These are phyloP conservation scores for Cruciata laevipes DNA, from an alignment of 257 asterid genomes.

Conservation along the genomic window DNA sequence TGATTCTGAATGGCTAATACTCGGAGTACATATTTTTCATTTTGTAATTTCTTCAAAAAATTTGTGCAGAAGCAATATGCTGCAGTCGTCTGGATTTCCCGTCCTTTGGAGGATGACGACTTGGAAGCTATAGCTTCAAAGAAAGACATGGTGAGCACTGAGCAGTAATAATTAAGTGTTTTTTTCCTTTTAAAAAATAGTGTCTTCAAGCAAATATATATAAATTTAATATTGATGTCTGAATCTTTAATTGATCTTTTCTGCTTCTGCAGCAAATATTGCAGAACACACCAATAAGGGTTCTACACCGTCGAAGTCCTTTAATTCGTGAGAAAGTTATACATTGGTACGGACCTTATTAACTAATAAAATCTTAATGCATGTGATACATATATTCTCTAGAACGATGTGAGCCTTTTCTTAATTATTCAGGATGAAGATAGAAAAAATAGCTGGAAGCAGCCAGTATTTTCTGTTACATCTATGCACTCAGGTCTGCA, in stretches of 20 bases:
- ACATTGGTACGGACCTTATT: slow-evolving; percentile 54
- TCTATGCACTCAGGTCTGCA: slow-evolving; percentile 83
- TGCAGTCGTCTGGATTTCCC: slow-evolving; percentile 91
- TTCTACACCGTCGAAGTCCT: slow-evolving; percentile 97
- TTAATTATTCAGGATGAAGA: slow-evolving; percentile 53
- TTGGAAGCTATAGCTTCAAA: slow-evolving; percentile 38
- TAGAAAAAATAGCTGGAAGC: slow-evolving; percentile 62
- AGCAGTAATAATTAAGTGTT: slow-evolving; percentile 5
- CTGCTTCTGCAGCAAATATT: slow-evolving; percentile 46
- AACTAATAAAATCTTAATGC: slow-evolving; percentile 8
- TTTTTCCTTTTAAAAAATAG: not conserved
- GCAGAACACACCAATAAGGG: slow-evolving; percentile 96
- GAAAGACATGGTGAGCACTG: slow-evolving; percentile 67
- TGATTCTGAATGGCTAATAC: slow-evolving; percentile 7
- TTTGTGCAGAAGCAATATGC: slow-evolving; percentile 74
- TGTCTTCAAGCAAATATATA: not conserved
- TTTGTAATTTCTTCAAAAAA: slow-evolving; percentile 5
- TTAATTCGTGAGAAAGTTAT: slow-evolving; percentile 69
- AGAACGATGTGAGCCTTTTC: not conserved
- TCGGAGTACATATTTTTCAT: not conserved
- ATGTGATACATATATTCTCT: not conserved
- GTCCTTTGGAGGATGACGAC: slow-evolving; percentile 52
- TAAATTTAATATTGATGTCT: slow-evolving; percentile 13
- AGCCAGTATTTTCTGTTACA: slow-evolving; percentile 70
- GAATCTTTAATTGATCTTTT: slow-evolving; percentile 2